phyloP scores from a whole-genome alignment of 2,329 filamentous ascomycete species.

The Cadophora sp. region DNA sequence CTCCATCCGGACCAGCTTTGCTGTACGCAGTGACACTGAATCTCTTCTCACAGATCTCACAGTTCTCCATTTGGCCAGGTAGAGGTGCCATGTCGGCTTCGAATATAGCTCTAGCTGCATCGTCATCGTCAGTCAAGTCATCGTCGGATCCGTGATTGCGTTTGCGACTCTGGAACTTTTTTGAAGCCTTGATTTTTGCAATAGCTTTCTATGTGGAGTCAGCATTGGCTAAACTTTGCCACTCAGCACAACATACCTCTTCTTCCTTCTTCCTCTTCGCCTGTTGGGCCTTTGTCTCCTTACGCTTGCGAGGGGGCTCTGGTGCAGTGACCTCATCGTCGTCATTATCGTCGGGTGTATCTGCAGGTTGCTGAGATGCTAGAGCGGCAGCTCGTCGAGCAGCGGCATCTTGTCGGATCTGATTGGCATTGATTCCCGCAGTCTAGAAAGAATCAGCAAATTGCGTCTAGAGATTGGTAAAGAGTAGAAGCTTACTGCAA shows the following conservation, averaged over 20 bases:
- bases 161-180: conserved; percentile 60
- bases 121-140: conserved; percentile 52
- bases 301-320: conserved; percentile 42
- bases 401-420: conserved; percentile 59
- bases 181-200: conserved; percentile 68
- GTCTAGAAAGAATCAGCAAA: conserved; percentile 62
- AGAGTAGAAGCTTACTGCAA: conserved; percentile 58
- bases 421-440: conserved; percentile 72
- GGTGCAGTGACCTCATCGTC: conserved; percentile 31
- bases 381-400: conserved; percentile 52
- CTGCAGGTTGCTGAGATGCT: conserved; percentile 36
- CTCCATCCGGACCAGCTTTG: conserved; percentile 80
- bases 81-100: conserved; percentile 49
- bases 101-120: conserved; percentile 57
- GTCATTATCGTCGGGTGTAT: conserved; percentile 31
- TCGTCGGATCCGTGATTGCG: conserved; percentile 51
- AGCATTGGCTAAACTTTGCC: background rate
- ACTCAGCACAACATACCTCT: conserved; percentile 43
- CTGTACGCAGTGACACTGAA: conserved; percentile 95
- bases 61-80: conserved; percentile 85
- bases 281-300: conserved; percentile 41
- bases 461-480: conserved; percentile 23
- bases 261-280: conserved; percentile 48
- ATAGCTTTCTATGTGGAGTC: conserved; percentile 53
- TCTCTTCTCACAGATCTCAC: conserved; percentile 81